Evolutionary conservation across 1,284 basidiomycete species (phyloP), one percentile per base, ranked within the genome.

Genomic region (Amylostereum chailletii): DNA sequence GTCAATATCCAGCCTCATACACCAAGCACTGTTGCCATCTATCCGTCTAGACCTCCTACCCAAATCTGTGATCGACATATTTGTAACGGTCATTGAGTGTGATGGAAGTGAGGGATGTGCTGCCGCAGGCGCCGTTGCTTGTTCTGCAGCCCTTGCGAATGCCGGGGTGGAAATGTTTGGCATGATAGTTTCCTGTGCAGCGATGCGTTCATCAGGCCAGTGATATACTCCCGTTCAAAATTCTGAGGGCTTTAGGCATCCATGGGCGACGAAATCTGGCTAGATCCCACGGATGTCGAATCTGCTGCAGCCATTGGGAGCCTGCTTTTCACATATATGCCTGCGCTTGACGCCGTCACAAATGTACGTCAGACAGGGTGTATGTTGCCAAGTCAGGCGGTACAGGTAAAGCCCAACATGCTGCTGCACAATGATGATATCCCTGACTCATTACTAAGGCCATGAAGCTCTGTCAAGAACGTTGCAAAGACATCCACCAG

Each of bases 31-130:
- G 10, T 68, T 85, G 0, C 85, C 96, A 0, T 82, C 94, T 1
- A 76, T 99, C 4, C 81, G 91, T 38, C 74, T 98, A 19, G 93
- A 97, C 57, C 74, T 93, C 2, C 75, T 97, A 3, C 95, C 96
- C 5, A 99, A 99, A 66, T 90, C 93, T 0, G 86, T 86, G 5
- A 83, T 99, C 58, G 96, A 99, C 67, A 73, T 98, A 32, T 94
- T 90, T 66, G 69, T 99, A 42, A 88, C 85, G 10, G 76, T 99
- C 26, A 83, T 99, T 34, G 94, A 99, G 67, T 85, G 86, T 7
- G 94, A 97, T 62, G 89, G 90, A 3, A 74, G 88, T 11, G 86
- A 93, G 60, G 81, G 83, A 27, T 90, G 91, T 55, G 75, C 94
- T n/a, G 80, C 88, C 0, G 80, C 90, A 3, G 91, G 87, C 1